A percentile compares a stretch with the other conserved stretches of the same genome.
Evolutionary conservation across 2,329 filamentous ascomycete species (phyloP).

Genomic region (Chlorencoelia australis): DNA sequence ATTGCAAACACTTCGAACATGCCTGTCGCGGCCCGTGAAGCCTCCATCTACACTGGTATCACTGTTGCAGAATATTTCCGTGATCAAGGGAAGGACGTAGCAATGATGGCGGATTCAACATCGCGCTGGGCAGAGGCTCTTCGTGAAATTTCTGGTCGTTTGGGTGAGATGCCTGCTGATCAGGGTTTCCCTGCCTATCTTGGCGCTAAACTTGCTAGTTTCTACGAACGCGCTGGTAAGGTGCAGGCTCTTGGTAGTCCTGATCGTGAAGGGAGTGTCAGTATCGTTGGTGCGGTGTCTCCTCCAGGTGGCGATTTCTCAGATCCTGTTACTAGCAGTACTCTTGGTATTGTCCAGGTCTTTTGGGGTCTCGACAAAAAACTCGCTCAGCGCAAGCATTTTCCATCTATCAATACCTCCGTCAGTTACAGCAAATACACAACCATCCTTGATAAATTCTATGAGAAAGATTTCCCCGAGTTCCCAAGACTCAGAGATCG

Average conservation of each 20-base stretch:
- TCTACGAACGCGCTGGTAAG: constrained; percentile 96
- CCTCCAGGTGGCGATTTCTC: constrained; percentile 98
- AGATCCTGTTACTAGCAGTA: constrained; percentile 89
- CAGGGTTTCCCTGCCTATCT: constrained; percentile 99
- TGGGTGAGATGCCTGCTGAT: constrained; percentile 99
- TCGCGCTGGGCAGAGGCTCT: constrained; percentile 98
- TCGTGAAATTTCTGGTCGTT: constrained; percentile 95
- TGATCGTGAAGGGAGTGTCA: constrained; percentile 82
- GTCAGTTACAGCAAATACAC: constrained; percentile 97
- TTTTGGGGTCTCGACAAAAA: constrained; percentile 99
- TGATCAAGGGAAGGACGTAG: constrained; percentile 92
- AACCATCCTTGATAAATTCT: constrained; percentile 77
- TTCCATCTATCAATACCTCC: constrained; percentile 94
- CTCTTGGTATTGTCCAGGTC: constrained; percentile 94
- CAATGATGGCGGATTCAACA: constrained; percentile 99
- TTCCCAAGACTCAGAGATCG: constrained; percentile 89
- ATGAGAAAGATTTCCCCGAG: constrained; percentile 86
- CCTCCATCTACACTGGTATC: constrained; percentile 96
- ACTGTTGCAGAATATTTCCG: constrained; percentile 87
- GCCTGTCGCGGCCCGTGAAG: constrained; percentile 96
- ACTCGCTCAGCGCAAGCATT: constrained; percentile 96
- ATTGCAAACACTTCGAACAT: constrained; percentile 99
- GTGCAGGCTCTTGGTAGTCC: constrained; percentile 80
- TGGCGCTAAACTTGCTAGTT: constrained; percentile 91
- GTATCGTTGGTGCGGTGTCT: constrained; percentile 94